A percentile compares a stretch with the other conserved stretches of the same genome.
These are phyloP conservation scores for Silene latifolia DNA, from an alignment of 148 eudicot genomes.

Conservation along the genomic window DNA sequence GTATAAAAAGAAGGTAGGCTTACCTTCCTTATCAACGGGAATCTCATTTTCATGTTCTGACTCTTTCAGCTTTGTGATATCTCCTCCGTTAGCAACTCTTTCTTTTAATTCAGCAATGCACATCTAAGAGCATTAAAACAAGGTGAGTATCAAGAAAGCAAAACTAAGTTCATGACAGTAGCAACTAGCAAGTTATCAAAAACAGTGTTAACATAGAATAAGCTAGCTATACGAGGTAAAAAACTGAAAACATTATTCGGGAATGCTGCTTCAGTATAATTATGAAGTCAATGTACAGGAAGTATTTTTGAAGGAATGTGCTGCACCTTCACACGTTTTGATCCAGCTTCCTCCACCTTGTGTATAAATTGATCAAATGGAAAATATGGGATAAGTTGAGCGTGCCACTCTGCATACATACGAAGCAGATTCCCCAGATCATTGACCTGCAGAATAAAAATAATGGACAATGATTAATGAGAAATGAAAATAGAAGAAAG, in stretches of 20 bases:
- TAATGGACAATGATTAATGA: neutral
- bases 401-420: constrained; percentile 86
- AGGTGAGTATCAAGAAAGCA: constrained; percentile 11
- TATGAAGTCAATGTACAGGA: neutral
- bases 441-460: constrained; percentile 43
- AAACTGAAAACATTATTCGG: too few relatives aligned
- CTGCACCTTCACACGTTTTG: constrained; percentile 72
- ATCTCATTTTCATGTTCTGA: constrained; percentile 34
- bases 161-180: neutral
- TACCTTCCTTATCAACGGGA: constrained; percentile 50
- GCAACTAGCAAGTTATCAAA: neutral
- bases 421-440: constrained; percentile 74
- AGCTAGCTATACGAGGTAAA: too few relatives aligned
- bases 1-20: neutral
- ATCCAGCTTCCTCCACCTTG: constrained; percentile 84
- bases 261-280: too few relatives aligned
- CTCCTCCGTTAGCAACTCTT: constrained; percentile 79
- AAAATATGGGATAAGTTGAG: constrained; percentile 77
- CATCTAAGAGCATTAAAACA: constrained; percentile 26
- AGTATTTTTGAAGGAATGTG: neutral
- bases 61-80: constrained; percentile 66
- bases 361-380: constrained; percentile 82
- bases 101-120: constrained; percentile 66
- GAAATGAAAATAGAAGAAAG: neutral
- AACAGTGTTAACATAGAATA: too few relatives aligned